These are phyloP conservation scores for Discostella stelligera DNA, from an alignment of 352 stramenopile species.

Conservation along the genomic window DNA sequence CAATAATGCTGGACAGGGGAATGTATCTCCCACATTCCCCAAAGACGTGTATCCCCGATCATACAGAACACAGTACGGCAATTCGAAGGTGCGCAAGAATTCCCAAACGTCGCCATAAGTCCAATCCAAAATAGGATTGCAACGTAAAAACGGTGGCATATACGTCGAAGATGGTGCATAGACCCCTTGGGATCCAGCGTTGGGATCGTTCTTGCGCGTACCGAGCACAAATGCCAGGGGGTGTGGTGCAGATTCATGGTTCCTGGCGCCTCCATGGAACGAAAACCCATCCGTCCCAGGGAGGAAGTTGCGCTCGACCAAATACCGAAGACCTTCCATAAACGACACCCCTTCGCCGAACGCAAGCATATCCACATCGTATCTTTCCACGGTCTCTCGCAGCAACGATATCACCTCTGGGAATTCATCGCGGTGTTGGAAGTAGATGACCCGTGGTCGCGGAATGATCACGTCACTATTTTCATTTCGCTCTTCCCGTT, in stretches of 20 bases:
- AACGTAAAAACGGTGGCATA: conserved; percentile 94
- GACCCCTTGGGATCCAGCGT: conserved; percentile 83
- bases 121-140: conserved; percentile 98
- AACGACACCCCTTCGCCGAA: conserved; percentile 83
- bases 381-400: conserved; percentile 62
- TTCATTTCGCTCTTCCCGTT: neutral
- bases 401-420: conserved; percentile 86
- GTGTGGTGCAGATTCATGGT: conserved; percentile 21
- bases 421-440: conserved; percentile 94
- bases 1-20: conserved; percentile 90
- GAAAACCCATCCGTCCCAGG: conserved; percentile 25
- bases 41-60: conserved; percentile 88
- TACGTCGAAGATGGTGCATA: conserved; percentile 80
- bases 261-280: conserved; percentile 2
- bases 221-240: conserved; percentile 84
- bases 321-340: conserved; percentile 88
- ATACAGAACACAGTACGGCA: conserved; percentile 79
- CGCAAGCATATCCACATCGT: conserved; percentile 83
- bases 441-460: conserved; percentile 90
- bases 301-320: conserved; percentile 63
- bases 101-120: conserved; percentile 93
- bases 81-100: conserved; percentile 83
- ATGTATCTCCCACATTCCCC: conserved; percentile 92
- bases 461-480: conserved; percentile 29
- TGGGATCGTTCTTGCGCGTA: conserved; percentile 87